Conservation (phyloP, 768 basidiomycete genomes). For the Hygrophorus pudorinus region DNA sequence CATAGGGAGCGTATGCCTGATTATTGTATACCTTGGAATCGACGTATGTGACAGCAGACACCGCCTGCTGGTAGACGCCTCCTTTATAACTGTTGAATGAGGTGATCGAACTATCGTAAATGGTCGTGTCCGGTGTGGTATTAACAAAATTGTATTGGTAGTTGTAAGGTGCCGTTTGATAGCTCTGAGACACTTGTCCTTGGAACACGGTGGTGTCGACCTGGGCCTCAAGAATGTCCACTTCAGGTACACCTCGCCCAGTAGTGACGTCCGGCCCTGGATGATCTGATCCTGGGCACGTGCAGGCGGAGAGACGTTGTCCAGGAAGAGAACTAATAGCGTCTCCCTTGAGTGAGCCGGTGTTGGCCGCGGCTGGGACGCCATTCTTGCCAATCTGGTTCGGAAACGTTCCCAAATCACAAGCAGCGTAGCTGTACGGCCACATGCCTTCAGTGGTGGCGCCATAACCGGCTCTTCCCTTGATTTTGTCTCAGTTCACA, state of each 20-base stretch:
- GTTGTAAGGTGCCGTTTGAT: conserved; percentile 76
- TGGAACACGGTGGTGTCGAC: conserved; percentile 38
- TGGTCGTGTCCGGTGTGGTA: conserved; percentile 36
- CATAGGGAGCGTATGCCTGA: conserved; percentile 49
- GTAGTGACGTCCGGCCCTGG: conserved; percentile 65
- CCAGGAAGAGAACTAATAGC: conserved; percentile 75
- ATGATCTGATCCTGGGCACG: conserved; percentile 78
- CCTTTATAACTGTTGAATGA: conserved; percentile 60
- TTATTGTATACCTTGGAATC: conserved; percentile 48
- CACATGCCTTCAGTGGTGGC: conserved; percentile 81
- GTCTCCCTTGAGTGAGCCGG: conserved; percentile 38
- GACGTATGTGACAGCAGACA: conserved; percentile 52
- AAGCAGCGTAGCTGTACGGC: conserved; percentile 79
- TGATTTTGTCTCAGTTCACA: background rate
- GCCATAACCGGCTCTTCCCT: conserved; percentile 84
- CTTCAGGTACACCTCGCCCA: conserved; percentile 84
- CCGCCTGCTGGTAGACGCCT: conserved; percentile 63
- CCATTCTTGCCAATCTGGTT: conserved; percentile 63
- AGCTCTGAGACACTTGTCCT: conserved; percentile 72
- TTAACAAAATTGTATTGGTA: conserved; percentile 53
- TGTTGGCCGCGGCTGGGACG: conserved; percentile 46
- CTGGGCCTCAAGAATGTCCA: conserved; percentile 87
- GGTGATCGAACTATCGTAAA: conserved; percentile 44
- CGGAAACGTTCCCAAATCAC: conserved; percentile 80
- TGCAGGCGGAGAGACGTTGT: conserved; percentile 80